Conservation (phyloP, 164 flowering plant genomes). For the Annona cherimola region DNA sequence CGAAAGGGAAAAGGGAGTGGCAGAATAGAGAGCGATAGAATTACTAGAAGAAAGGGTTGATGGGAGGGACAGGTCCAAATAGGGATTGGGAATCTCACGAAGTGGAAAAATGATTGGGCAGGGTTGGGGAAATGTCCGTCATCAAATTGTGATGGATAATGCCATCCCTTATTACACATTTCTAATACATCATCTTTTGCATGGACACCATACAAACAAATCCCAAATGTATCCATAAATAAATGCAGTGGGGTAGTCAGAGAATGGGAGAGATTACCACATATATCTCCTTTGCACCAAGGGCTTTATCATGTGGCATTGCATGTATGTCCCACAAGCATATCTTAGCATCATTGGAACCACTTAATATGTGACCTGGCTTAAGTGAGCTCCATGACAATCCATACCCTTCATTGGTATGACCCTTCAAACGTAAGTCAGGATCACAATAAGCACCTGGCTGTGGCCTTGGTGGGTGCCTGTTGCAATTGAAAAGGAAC, state of each 20-base stretch:
- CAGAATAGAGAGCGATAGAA: no score
- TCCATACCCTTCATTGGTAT: slow-evolving; percentile 86
- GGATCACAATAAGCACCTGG: slow-evolving; percentile 37
- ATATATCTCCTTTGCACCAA: slow-evolving; percentile 50
- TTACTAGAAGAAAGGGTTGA: no score
- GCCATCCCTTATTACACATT: no score
- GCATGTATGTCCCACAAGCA: slow-evolving; percentile 85
- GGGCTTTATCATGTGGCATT: slow-evolving; percentile 41
- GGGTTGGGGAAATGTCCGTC: no score
- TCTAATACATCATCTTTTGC: background rate
- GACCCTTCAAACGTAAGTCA: slow-evolving; percentile 76
- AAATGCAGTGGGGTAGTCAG: background rate
- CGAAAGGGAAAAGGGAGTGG: no score
- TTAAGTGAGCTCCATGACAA: slow-evolving; percentile 83
- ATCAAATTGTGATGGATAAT: no score
- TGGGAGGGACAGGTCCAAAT: no score
- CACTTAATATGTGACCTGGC: slow-evolving; percentile 78
- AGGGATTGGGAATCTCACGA: no score
- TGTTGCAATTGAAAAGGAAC: slow-evolving; percentile 57
- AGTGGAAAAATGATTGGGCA: no score
- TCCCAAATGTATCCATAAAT: background rate
- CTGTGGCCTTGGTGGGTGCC: slow-evolving; percentile 31
- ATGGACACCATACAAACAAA: background rate
- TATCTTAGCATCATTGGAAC: slow-evolving; percentile 72
- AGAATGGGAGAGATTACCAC: slow-evolving; percentile 37